Percentiles rank a stretch among this genome's conserved stretches.
These are phyloP conservation scores for Ustulina deusta DNA, from an alignment of 2,329 filamentous ascomycete species.

Conservation along the genomic window DNA sequence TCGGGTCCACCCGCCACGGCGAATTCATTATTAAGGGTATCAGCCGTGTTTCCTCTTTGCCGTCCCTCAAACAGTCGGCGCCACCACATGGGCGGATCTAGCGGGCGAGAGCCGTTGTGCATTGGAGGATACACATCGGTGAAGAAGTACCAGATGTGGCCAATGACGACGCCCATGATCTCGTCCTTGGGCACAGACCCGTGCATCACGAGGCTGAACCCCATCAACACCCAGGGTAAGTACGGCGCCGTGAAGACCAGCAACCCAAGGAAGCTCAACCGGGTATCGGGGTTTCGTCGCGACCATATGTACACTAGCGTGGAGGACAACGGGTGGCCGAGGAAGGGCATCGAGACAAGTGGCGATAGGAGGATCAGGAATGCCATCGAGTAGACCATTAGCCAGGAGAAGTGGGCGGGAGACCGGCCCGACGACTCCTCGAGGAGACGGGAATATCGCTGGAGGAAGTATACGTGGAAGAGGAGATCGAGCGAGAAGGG, in stretches of 20 bases:
- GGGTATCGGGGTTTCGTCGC: slow-evolving; percentile 89
- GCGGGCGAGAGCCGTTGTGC: slow-evolving; percentile 83
- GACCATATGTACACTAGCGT: slow-evolving; percentile 99
- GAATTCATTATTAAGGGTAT: slow-evolving; percentile 72
- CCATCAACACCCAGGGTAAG: slow-evolving; percentile 94
- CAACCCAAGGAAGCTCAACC: slow-evolving; percentile 88
- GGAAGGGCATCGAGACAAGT: slow-evolving; percentile 89
- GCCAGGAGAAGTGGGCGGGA: slow-evolving; percentile 94
- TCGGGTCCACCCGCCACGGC: slow-evolving; percentile 67
- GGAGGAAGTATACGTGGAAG: slow-evolving; percentile 98
- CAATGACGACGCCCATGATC: slow-evolving; percentile 93
- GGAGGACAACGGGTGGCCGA: slow-evolving; percentile 92
- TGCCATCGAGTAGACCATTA: slow-evolving; percentile 85
- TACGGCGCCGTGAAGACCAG: slow-evolving; percentile 94
- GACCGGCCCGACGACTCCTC: slow-evolving; percentile 95
- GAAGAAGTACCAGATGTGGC: slow-evolving; percentile 98
- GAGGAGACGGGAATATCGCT: slow-evolving; percentile 93
- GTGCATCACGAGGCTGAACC: slow-evolving; percentile 91
- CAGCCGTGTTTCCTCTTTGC: slow-evolving; percentile 60
- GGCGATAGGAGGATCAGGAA: slow-evolving; percentile 86
- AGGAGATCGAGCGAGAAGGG: slow-evolving; percentile 92
- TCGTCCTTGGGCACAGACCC: slow-evolving; percentile 93
- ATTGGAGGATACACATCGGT: slow-evolving; percentile 94
- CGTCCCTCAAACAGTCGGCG: slow-evolving; percentile 81
- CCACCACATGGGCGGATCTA: slow-evolving; percentile 94